Evolutionary conservation across 1,139 yeast species (phyloP).

Genomic region (Eremothecium sinecaudum): DNA sequence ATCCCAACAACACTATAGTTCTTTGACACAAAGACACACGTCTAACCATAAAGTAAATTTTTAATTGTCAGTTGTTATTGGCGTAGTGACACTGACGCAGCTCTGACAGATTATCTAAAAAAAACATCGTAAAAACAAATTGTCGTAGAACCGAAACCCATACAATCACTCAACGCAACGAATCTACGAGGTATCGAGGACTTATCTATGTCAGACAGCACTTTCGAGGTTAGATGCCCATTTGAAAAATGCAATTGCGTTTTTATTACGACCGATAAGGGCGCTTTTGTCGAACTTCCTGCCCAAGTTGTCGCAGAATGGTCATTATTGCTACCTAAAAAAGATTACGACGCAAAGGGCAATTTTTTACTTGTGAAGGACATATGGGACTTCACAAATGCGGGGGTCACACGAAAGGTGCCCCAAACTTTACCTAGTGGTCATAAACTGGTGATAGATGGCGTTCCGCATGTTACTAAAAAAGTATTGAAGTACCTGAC

Average conservation of each 20-base stretch:
- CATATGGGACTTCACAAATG: conserved; percentile 70
- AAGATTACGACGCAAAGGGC: conserved; percentile 7
- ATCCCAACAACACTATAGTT: too few relatives aligned
- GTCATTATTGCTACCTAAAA: conserved; percentile 14
- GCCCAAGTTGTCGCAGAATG: conserved; percentile 12
- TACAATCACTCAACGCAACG: too few relatives aligned
- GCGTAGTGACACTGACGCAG: too few relatives aligned
- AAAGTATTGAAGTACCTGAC: conserved; percentile 2
- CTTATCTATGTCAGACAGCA: too few relatives aligned
- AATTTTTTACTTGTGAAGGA: conserved; percentile 41
- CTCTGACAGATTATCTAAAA: too few relatives aligned
- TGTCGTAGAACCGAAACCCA: too few relatives aligned
- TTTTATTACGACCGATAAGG: conserved; percentile 14
- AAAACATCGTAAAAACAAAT: too few relatives aligned
- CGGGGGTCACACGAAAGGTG: conserved; percentile 56
- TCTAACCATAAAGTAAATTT: too few relatives aligned
- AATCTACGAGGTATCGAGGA: too few relatives aligned
- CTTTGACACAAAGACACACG: too few relatives aligned
- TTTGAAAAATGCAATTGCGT: conserved; percentile 21
- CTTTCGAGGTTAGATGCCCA: conserved; percentile 22
- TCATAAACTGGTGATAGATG: not conserved
- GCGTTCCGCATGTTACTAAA: not conserved
- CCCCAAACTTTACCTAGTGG: not conserved
- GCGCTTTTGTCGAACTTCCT: conserved; percentile 11
- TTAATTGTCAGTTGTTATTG: too few relatives aligned